Evolutionary conservation across 768 basidiomycete genomes (phyloP).

Genomic region (Tylopilus balloui): DNA sequence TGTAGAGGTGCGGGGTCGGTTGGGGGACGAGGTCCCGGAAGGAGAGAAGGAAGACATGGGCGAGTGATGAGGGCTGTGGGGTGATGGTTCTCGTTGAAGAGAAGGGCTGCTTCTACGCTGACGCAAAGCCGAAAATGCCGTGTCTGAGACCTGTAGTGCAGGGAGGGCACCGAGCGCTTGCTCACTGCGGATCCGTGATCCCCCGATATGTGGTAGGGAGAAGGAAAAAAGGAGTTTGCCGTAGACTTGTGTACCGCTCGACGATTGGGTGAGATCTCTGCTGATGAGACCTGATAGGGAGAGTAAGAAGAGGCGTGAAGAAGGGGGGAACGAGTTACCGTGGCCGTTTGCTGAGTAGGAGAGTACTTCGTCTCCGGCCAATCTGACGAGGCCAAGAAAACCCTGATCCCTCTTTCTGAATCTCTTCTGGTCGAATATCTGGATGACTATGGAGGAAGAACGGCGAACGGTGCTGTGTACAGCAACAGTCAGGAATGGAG

Average conservation of each 20-base stretch:
- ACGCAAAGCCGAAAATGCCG: constrained; percentile 11
- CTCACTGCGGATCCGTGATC: constrained; percentile 16
- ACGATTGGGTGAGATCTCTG: constrained; percentile 45
- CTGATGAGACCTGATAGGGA: constrained; percentile 57
- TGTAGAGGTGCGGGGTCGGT: constrained; percentile 16
- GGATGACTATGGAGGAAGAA: constrained; percentile 73
- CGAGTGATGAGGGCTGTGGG: constrained; percentile 15
- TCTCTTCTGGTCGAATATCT: constrained; percentile 88
- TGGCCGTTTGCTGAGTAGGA: constrained; percentile 42
- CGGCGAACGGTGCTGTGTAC: constrained; percentile 58
- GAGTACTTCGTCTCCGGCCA: constrained; percentile 52
- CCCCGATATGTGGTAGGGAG: constrained; percentile 36
- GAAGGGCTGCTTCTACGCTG: constrained; percentile 23
- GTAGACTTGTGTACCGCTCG: constrained; percentile 50
- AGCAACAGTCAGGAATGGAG: constrained; percentile 3
- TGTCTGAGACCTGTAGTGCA: constrained; percentile 13
- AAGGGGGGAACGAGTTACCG: constrained; percentile 30
- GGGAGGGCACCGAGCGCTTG: constrained; percentile 17
- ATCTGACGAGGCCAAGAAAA: constrained; percentile 56
- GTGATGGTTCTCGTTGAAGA: constrained; percentile 18
- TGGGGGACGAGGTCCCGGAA: constrained; percentile 2
- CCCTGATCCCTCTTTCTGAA: constrained; percentile 87
- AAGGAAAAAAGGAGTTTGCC: constrained; percentile 75
- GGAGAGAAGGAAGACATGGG: constrained; percentile 19
- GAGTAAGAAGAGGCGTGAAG: background rate